Percentiles rank a stretch among this genome's conserved stretches.
Evolutionary conservation across 208 protist genomes (phyloP).

Genomic region (Trypanosomatidae sp.): DNA sequence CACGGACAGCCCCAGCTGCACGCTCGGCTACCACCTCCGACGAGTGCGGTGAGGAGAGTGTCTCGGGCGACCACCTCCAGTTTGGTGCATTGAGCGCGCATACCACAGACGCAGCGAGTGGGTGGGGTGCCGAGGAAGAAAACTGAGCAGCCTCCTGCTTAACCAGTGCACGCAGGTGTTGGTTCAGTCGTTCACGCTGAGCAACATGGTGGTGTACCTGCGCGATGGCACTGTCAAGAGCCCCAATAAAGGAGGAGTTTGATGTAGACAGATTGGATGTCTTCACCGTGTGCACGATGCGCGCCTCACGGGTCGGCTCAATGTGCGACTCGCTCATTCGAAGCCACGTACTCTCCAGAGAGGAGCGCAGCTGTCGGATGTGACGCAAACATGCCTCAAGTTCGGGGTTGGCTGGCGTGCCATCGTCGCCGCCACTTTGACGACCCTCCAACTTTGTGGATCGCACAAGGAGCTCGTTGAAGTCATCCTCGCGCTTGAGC

Average conservation of each 20-base stretch:
- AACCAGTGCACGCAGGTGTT: constrained; percentile 12
- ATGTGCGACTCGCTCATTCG: constrained; percentile 8
- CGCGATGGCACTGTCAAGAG: background rate
- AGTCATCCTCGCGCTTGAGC: constrained; percentile 65
- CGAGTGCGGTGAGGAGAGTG: background rate
- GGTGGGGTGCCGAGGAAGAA: background rate
- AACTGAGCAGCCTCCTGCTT: constrained; percentile 8
- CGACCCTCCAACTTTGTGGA: constrained; percentile 18
- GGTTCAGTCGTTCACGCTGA: constrained; percentile 11
- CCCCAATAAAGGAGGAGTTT: background rate
- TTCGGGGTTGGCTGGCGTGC: background rate
- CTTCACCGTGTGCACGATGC: background rate
- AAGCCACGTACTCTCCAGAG: constrained; percentile 19
- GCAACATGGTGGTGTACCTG: constrained; percentile 6
- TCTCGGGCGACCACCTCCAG: background rate
- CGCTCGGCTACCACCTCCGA: background rate
- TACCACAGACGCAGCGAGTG: background rate
- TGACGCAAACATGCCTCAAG: constrained; percentile 19
- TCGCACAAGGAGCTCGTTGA: constrained; percentile 66
- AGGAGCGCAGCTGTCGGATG: constrained; percentile 12
- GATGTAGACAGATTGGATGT: background rate
- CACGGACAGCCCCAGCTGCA: constrained; percentile 12
- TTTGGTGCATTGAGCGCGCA: too few species aligned
- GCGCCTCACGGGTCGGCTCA: background rate
- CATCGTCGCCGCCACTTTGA: constrained; percentile 6